phyloP scores from a whole-genome alignment of 1,139 yeast species.

The Nakaseomyces uthaithaninus region DNA sequence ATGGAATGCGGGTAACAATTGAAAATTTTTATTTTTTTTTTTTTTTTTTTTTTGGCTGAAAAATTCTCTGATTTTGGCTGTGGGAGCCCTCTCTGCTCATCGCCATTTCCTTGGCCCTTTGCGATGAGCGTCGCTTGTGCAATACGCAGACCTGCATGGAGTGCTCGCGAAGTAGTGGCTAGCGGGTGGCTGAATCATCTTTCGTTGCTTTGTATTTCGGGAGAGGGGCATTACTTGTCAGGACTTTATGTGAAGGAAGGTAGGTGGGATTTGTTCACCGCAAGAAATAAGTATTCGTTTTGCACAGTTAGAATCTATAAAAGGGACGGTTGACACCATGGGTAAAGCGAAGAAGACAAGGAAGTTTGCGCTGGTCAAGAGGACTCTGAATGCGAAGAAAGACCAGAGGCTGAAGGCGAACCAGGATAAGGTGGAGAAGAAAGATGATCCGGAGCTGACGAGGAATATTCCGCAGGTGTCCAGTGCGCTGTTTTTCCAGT shows the following conservation, averaged over 20 bases:
- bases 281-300: background rate
- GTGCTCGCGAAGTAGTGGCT: too few relatives aligned
- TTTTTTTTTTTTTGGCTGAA: background rate
- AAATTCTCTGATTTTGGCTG: background rate
- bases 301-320: background rate
- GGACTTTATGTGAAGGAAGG: background rate
- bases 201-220: background rate
- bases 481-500: slow-evolving; percentile 90
- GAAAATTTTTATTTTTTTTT: background rate
- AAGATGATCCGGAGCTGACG: slow-evolving; percentile 72
- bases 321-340: slow-evolving; percentile 38
- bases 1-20: background rate
- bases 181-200: too few relatives aligned
- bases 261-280: background rate
- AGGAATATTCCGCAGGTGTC: slow-evolving; percentile 92
- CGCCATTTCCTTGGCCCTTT: background rate
- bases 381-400: slow-evolving; percentile 58
- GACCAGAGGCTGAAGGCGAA: slow-evolving; percentile 52
- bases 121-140: background rate
- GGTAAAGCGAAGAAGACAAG: slow-evolving; percentile 96
- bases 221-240: background rate
- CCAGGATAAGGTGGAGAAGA: slow-evolving; percentile 27
- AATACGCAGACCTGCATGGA: too few relatives aligned
- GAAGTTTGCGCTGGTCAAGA: slow-evolving; percentile 88
- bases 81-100: background rate